Evolutionary conservation across 2,329 filamentous ascomycete genomes (phyloP).

Genomic region (Ascochyta pisi): DNA sequence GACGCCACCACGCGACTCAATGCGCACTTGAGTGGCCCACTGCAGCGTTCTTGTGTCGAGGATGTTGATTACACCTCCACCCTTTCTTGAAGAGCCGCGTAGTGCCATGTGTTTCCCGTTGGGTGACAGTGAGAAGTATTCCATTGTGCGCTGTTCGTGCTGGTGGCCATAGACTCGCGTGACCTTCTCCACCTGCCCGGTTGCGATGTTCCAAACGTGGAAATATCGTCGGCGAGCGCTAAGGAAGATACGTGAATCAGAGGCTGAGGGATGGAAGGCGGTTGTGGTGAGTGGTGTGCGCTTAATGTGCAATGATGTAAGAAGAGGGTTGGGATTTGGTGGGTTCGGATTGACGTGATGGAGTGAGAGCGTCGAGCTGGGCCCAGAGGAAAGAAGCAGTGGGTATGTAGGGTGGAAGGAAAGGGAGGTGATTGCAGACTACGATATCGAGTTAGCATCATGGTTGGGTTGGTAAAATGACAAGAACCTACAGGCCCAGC

Average conservation of each 20-base stretch:
- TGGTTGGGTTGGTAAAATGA: not conserved
- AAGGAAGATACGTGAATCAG: conserved; percentile 82
- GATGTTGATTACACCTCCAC: conserved; percentile 87
- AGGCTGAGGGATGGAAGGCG: conserved; percentile 72
- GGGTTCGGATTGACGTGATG: conserved; percentile 85
- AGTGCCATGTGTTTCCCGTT: conserved; percentile 87
- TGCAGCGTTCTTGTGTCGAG: conserved; percentile 81
- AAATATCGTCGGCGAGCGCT: conserved; percentile 89
- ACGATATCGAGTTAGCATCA: conserved; percentile 20
- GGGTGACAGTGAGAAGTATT: conserved; percentile 85
- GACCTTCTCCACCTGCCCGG: conserved; percentile 83
- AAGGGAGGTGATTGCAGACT: conserved; percentile 79
- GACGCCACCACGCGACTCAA: conserved; percentile 83
- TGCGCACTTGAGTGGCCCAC: conserved; percentile 82
- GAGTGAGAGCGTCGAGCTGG: conserved; percentile 82
- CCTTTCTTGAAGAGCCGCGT: conserved; percentile 79
- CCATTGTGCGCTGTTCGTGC: conserved; percentile 88
- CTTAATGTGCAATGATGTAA: conserved; percentile 88
- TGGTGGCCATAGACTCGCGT: conserved; percentile 75
- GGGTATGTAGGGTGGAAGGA: conserved; percentile 90
- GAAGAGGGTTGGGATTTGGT: conserved; percentile 80
- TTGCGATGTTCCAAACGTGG: conserved; percentile 88
- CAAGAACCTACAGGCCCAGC: conserved; percentile 66
- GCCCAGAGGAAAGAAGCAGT: conserved; percentile 87
- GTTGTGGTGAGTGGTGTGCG: conserved; percentile 84